Evolutionary conservation across 495 filamentous ascomycete genomes (phyloP).

Genomic region (Neurospora sp.): DNA sequence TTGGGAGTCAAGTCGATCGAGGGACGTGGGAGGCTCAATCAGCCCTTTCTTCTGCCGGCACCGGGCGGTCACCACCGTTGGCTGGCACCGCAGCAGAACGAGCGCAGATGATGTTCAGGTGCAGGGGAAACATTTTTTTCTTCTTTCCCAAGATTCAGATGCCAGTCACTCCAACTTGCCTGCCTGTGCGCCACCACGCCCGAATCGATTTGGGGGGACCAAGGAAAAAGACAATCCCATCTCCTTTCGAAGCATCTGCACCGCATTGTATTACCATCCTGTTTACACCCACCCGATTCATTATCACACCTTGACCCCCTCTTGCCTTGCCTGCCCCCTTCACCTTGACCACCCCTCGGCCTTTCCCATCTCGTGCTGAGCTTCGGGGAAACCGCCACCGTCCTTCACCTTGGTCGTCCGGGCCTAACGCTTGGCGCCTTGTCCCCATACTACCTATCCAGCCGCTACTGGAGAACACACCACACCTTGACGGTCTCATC

Average conservation of each 20-base stretch:
- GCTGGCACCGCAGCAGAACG: not conserved
- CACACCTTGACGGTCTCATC: not conserved
- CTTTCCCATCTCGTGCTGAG: not conserved
- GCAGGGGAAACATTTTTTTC: conserved; percentile 20
- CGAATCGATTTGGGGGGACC: conserved; percentile 7
- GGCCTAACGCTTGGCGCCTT: not conserved
- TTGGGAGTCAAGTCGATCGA: not conserved
- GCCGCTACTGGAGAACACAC: not conserved
- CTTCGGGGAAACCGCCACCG: not conserved
- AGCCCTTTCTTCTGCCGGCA: not conserved
- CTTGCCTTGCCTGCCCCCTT: not conserved
- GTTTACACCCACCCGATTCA: not conserved
- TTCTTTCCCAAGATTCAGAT: conserved; percentile 1
- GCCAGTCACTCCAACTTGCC: conserved; percentile 2
- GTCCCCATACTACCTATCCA: not conserved
- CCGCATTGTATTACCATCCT: not conserved
- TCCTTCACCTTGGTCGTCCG: not conserved
- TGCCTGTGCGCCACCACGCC: not conserved
- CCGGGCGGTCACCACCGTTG: not conserved
- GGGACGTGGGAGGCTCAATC: not conserved
- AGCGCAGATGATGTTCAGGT: not conserved
- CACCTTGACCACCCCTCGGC: not conserved
- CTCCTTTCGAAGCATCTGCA: not conserved
- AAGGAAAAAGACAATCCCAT: conserved; percentile 1
- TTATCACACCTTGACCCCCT: not conserved